Evolutionary conservation across 192 early-diverging fungal species (phyloP), one percentile per base, ranked within the genome.

Genomic region (Coemansia erecta): DNA sequence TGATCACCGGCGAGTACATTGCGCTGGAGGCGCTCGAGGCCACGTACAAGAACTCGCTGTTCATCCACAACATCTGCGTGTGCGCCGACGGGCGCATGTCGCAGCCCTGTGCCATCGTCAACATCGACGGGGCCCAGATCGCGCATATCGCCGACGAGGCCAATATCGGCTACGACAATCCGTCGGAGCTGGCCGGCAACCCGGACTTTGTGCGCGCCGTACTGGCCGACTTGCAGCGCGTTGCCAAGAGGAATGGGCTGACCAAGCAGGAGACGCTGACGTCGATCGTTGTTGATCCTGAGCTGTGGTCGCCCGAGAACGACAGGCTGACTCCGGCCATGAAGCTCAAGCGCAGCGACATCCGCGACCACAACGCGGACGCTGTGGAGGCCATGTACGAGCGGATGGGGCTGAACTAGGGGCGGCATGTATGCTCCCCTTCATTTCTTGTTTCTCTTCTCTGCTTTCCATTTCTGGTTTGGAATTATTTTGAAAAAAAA

Each of bases 11-110:
- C 63, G 94, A 95, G 77, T 92, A 90, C 75, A 89, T 98, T 74
- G 96, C 96, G 17, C 74, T 98, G 35, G 96, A 98, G 75, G 91
- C 92, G 67, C 81, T 98, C 24, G 96, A 98, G 75, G 84, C 91
- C 10, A 82, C 90, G 9, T 98, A 98, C 85, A 87, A 88, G 72
- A 83, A 82, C 35, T 84, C 83, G 14, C 35, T 73, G 24, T 85
- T 80, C 54, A 88, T 95, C 33, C 75, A 80, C 73, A 94, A 94
- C 66, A 85, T 92, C 39, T 88, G 86, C 62, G 85, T 93, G 6
- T 84, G 84, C 56, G 89, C 85, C 26, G 87, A 94, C 73, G 81
- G 90, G 33, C 81, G 86, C 46, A 78, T 87, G 71, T 52, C 73
- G 46, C 83, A 83, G 56, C 87, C 89, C 17, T 87, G 94, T 11